Base-by-base conservation (phyloP, 2,329 filamentous ascomycete genomes). In the Aspergillus vadensis region DNA sequence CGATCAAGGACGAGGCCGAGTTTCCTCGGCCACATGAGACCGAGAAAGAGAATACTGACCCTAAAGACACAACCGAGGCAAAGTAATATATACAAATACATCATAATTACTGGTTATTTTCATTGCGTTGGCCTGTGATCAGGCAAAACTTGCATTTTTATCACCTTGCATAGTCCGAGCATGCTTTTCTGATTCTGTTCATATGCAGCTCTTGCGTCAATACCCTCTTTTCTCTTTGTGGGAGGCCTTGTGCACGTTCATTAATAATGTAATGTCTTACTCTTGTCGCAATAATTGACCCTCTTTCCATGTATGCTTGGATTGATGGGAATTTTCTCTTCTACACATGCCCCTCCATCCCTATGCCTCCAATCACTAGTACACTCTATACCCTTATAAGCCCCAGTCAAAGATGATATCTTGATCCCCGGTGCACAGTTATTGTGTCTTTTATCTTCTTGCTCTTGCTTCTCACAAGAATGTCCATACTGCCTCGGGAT, bases 1-100 rank as follows among this genome's bases (percentile, higher is more conserved):
- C 48, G n/a, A 48, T 54, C 8, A 48, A 21, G 17, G 64, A 63
- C 14, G 58, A 61, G 47, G 58, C 49, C n/a, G 64, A 64, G 17
- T 54, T 59, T 14, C 41, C 59, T 38, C 48, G 51, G n/a, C 55
- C 59, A 1, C 57, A 59, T n/a, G 55, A 63, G 10, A 36, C 61
- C 7, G 68, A 72, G 50, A 70, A 67, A 44, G 70, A 72, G 52
- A 67, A 68, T 7, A 63, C 63, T 12, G 67, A 72, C 59, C 62
- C 69, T 15, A 69, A 71, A 39, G 62, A 69, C 44, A 60, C 54
- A 43, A 57, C 59, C 39, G 63, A 62, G 17, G 54, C 54, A 17
- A 64, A 67, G 50, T 72, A 65, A 67, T 61, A 53, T 30, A 55
- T 32, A 50, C 32, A 47, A 51, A 38, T 49, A 50, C 44, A 58